Evolutionary conservation across 148 eudicot species (phyloP), one percentile per base, ranked within the genome.

Genomic region (Salicornia ramosissima): DNA sequence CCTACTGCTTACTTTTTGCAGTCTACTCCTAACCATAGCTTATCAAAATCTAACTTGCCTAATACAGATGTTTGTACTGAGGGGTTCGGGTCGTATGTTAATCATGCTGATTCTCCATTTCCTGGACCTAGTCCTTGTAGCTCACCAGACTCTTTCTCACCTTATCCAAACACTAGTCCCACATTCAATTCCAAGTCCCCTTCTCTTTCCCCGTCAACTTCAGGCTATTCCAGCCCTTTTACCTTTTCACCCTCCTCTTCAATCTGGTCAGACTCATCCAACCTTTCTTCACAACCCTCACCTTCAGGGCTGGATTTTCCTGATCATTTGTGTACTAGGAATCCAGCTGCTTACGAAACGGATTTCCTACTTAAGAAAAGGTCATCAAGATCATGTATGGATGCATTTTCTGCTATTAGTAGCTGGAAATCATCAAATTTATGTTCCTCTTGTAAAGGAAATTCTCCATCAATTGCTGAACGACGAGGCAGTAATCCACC

Each of bases 201-300:
- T 26, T 82, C 82, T 42, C 72, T 83, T 39, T 92, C 97, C 51
- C 93, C 97, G 63, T 83, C 96, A 61, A 81, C 88, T 70, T 90
- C 96, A 16, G 96, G 82, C 28, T 73, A 78, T 70, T 83, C 91
- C 18, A 79, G 86, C 71, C 85, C 90, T 16, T 88, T 90, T 62
- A 85, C 93, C 70, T 86, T 92, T 72, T 92, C 98, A 29, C 98
- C 98, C 22, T 82, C 96, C 2, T 87, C 97, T 40, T 92, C 94
- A 69, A 86, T 82, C 50, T 87, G 93, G 91, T 92, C 97, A 28
- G 97, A 92, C 77, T 81, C 79, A 60, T 83, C 95, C 45, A 84
- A 79, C 83, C 60, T 71, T 52, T 88, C 96, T 65, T 80, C 87
- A 47, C 87, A 83, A 62, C 81, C 94, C 65, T 86, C 94, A 18